Percentiles rank a stretch among this genome's conserved stretches.
Evolutionary conservation across 352 stramenopile species (phyloP).

Genomic region (Phytophthora pisi): DNA sequence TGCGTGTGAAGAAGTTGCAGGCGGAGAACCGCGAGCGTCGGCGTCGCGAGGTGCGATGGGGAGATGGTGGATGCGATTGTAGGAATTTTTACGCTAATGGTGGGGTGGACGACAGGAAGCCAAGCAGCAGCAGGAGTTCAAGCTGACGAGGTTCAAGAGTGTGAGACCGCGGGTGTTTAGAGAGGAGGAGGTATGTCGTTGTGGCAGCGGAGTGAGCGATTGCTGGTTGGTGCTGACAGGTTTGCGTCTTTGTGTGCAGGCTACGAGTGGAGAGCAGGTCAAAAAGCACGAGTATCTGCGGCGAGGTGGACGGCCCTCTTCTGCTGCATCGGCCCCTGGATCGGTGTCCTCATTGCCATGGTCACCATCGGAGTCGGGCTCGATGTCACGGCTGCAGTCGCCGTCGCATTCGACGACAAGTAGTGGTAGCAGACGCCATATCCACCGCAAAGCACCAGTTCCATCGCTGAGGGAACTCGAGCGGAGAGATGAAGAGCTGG

Average conservation of each 20-base stretch:
- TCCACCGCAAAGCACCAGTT: slow-evolving; percentile 49
- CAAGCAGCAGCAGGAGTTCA: slow-evolving; percentile 55
- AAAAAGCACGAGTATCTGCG: slow-evolving; percentile 44
- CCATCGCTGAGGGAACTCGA: slow-evolving; percentile 59
- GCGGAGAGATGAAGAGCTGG: slow-evolving; percentile 41
- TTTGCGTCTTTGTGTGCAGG: slow-evolving; percentile 8
- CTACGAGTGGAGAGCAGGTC: slow-evolving; percentile 13
- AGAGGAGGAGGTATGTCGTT: slow-evolving; percentile 32
- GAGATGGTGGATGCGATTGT: not conserved
- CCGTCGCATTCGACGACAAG: slow-evolving; percentile 20
- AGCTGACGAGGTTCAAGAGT: slow-evolving; percentile 68
- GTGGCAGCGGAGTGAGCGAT: not conserved
- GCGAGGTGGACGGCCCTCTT: slow-evolving; percentile 26
- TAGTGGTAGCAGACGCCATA: slow-evolving; percentile 17
- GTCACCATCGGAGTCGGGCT: slow-evolving; percentile 17
- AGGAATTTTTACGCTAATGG: slow-evolving; percentile 4
- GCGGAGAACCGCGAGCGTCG: slow-evolving; percentile 61
- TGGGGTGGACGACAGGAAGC: slow-evolving; percentile 34
- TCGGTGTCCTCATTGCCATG: slow-evolving; percentile 18
- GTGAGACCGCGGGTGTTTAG: slow-evolving; percentile 56
- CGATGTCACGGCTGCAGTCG: slow-evolving; percentile 17
- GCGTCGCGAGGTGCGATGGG: slow-evolving; percentile 38
- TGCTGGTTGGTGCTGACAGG: not conserved
- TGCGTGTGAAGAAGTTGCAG: slow-evolving; percentile 67
- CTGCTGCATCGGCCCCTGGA: slow-evolving; percentile 6